A percentile compares a stretch with the other conserved stretches of the same genome.
Conservation (phyloP, 139 green algal genomes). For the Micractinium conductrix region DNA sequence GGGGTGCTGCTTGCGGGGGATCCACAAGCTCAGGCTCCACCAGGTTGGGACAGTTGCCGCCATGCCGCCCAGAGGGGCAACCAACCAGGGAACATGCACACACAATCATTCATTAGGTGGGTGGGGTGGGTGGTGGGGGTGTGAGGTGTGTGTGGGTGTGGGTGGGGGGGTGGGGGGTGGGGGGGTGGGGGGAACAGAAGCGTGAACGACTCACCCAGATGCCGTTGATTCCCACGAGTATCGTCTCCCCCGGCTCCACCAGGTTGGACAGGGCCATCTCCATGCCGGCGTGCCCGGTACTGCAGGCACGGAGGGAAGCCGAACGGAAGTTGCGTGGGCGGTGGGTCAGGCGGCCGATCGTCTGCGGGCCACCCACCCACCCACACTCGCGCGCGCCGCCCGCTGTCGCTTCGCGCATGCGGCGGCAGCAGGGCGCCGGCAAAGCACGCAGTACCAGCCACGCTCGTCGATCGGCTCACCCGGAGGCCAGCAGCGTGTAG, state of each 20-base stretch:
- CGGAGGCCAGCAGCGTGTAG: conserved; percentile 36
- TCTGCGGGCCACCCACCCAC: no score
- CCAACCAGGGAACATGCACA: no score
- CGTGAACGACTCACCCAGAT: conserved; percentile 76
- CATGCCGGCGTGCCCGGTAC: conserved; percentile 79
- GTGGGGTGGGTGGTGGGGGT: not conserved
- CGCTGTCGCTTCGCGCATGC: no score
- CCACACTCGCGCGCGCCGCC: no score
- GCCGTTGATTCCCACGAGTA: conserved; percentile 79
- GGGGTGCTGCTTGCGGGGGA: not conserved
- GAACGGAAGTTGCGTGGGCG: not conserved
- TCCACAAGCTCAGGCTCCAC: no score
- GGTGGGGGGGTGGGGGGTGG: no score
- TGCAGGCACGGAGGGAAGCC: conserved; percentile 6
- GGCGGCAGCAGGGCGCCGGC: no score
- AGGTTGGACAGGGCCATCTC: conserved; percentile 90
- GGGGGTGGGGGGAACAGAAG: no score
- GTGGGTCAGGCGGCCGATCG: no score
- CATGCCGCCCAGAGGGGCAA: no score
- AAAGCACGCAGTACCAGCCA: no score
- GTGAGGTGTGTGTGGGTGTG: not conserved
- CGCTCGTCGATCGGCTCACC: not conserved
- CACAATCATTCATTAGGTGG: not conserved
- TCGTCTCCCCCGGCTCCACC: conserved; percentile 89
- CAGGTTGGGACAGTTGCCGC: no score